Base-by-base conservation (phyloP, 495 filamentous ascomycete genomes). In the Tuber umbilicatum region DNA sequence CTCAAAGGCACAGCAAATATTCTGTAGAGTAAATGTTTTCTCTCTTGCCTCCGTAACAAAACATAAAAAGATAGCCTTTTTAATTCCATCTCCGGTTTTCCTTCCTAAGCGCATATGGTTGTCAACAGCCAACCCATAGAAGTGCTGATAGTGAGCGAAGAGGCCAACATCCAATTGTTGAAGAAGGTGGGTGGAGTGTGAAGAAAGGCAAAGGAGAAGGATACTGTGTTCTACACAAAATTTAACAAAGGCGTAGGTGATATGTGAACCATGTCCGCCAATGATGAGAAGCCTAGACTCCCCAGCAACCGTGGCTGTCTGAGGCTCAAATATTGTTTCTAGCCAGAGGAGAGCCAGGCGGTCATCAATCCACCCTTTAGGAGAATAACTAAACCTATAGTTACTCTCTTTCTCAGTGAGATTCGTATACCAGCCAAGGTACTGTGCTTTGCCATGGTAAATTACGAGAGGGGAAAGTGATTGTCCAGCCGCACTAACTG, bases 361-460 rank as follows among this genome's bases (percentile, higher is more conserved):
- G 70, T 83, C 70, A 68, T 80, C 74, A 0, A 76, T 83, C 76
- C 79, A 82, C 6, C 79, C 76, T 45, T 79, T 82, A 9, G 70
- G 19, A 31, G 74, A 77, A 73, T 43, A 75, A 10, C 70, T 74
- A 71, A 78, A 78, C 35, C 37, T 72, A 27, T 70, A 60, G 14
- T 76, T 38, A 14, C 43, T 23, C 1, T 74, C 43, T 17, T 73
- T 68, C 31, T 68, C 69, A 69, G 67, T 43, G 10, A 73, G n/a
- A 10, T 68, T 38, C 0, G 67, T 74, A 69, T 74, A 47, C 39
- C 67, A 74, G 14, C 67, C 27, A 43, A 71, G 43, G 38, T 70
- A 70, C 41, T 74, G 75, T 21, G 43, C 50, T 2, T 27, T 69
- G 42, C 75, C 75, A 60, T 70, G 37, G 45, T 55, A 67, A 41